Evolutionary conservation across 2,329 filamentous ascomycete genomes (phyloP).

Genomic region (Aureobasidium sp.): DNA sequence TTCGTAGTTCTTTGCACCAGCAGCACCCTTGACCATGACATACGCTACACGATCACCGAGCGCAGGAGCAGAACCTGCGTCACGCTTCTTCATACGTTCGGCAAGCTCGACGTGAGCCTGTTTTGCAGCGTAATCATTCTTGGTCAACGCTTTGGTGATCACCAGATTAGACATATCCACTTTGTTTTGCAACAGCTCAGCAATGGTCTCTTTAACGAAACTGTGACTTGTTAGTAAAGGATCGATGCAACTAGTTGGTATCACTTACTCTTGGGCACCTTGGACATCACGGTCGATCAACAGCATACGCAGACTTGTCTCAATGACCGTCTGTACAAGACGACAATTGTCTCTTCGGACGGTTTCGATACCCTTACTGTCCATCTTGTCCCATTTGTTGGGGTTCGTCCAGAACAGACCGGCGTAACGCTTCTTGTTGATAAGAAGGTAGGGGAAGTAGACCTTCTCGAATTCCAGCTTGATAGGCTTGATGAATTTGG

Average conservation of each 20-base stretch:
- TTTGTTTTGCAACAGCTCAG: slow-evolving; percentile 92
- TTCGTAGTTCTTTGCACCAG: slow-evolving; percentile 90
- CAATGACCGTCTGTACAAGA: slow-evolving; percentile 92
- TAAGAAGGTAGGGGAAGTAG: slow-evolving; percentile 93
- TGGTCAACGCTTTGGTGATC: slow-evolving; percentile 94
- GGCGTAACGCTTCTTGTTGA: slow-evolving; percentile 99
- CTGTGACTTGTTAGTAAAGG: slow-evolving; percentile 43
- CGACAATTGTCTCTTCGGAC: slow-evolving; percentile 95
- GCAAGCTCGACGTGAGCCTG: slow-evolving; percentile 95
- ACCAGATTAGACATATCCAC: slow-evolving; percentile 98
- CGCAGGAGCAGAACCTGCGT: slow-evolving; percentile 84
- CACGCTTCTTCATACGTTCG: slow-evolving; percentile 93
- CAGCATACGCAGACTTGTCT: slow-evolving; percentile 92
- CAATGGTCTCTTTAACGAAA: slow-evolving; percentile 94
- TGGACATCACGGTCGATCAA: slow-evolving; percentile 86
- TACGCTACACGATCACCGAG: slow-evolving; percentile 96
- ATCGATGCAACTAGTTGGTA: neutral
- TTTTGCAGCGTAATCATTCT: slow-evolving; percentile 81
- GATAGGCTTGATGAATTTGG: slow-evolving; percentile 92
- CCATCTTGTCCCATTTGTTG: slow-evolving; percentile 98
- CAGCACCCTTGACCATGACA: slow-evolving; percentile 89
- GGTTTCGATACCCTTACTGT: slow-evolving; percentile 98
- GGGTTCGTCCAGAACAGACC: slow-evolving; percentile 96
- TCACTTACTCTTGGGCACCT: slow-evolving; percentile 81
- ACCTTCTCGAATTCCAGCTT: slow-evolving; percentile 99